Percentiles rank a stretch among this genome's conserved stretches.
These are phyloP conservation scores for Kazachstania kunashirensis DNA, from an alignment of 805 yeast species.

Conservation along the genomic window DNA sequence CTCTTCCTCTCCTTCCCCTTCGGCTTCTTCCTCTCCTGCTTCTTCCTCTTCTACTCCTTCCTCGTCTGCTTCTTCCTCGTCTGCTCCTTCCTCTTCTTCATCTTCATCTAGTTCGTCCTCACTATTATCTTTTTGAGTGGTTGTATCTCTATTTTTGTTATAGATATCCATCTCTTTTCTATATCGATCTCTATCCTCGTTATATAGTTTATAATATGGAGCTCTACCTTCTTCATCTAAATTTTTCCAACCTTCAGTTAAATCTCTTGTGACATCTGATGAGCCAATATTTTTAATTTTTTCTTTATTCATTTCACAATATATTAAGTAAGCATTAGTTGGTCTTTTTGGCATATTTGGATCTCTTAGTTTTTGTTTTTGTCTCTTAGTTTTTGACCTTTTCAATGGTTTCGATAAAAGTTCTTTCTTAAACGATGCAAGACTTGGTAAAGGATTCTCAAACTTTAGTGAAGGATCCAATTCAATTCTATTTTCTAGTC, in stretches of 20 bases:
- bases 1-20: slow-evolving; percentile 4
- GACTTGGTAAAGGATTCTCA: slow-evolving; percentile 26
- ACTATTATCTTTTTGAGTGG: background rate
- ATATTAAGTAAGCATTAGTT: slow-evolving; percentile 78
- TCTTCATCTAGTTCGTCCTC: slow-evolving; percentile 1
- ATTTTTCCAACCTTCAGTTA: slow-evolving; percentile 81
- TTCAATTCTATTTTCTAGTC: slow-evolving; percentile 53
- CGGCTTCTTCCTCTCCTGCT: slow-evolving; percentile 8
- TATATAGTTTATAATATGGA: slow-evolving; percentile 67
- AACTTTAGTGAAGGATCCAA: slow-evolving; percentile 24
- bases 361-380: slow-evolving; percentile 46
- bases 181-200: slow-evolving; percentile 69
- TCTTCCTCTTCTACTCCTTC: slow-evolving; percentile 2
- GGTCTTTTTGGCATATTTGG: slow-evolving; percentile 85
- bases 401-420: slow-evolving; percentile 17
- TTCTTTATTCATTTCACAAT: slow-evolving; percentile 81
- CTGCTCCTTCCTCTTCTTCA: background rate
- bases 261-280: slow-evolving; percentile 61
- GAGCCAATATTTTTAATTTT: slow-evolving; percentile 49
- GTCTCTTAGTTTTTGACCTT: slow-evolving; percentile 21
- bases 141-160: slow-evolving; percentile 3
- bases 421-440: slow-evolving; percentile 22
- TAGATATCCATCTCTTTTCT: slow-evolving; percentile 59
- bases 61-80: background rate
- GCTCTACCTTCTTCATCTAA: slow-evolving; percentile 58